Conservation (phyloP, 148 eudicot genomes). For the Vaccinium myrtillus region DNA sequence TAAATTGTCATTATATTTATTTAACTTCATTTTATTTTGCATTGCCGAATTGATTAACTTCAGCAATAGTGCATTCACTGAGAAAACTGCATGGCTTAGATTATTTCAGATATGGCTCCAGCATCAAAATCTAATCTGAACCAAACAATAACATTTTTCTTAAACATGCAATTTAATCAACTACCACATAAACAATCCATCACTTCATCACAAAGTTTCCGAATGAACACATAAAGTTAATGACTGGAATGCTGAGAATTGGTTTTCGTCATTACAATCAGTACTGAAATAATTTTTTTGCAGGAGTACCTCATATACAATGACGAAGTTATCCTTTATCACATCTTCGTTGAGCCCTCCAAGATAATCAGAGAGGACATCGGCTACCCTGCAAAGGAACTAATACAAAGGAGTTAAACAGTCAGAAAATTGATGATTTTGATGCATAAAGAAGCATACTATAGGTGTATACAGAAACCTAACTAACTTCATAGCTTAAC, state of each 20-base stretch:
- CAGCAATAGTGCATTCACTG: neutral
- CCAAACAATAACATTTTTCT: neutral
- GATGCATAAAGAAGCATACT: neutral
- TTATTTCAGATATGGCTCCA: neutral
- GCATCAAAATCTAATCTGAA: neutral
- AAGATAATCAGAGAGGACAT: constrained; percentile 82
- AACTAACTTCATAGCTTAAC: neutral
- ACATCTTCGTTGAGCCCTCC: constrained; percentile 93
- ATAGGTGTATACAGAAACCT: neutral
- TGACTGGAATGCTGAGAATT: neutral
- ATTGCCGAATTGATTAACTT: neutral
- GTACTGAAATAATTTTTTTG: neutral
- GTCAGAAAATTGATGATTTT: neutral
- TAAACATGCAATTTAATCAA: neutral
- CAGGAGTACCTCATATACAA: constrained; percentile 80
- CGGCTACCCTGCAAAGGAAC: constrained; percentile 98
- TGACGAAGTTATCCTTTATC: constrained; percentile 93
- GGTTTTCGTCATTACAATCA: neutral
- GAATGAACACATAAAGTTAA: neutral
- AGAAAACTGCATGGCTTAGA: neutral
- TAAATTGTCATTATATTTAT: neutral
- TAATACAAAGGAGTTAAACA: constrained; percentile 37
- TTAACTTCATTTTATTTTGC: neutral
- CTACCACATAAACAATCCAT: neutral
- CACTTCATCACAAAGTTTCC: neutral